phyloP scores from a whole-genome alignment of 2,329 filamentous ascomycete genomes.

The Dothideomycetes sp. region DNA sequence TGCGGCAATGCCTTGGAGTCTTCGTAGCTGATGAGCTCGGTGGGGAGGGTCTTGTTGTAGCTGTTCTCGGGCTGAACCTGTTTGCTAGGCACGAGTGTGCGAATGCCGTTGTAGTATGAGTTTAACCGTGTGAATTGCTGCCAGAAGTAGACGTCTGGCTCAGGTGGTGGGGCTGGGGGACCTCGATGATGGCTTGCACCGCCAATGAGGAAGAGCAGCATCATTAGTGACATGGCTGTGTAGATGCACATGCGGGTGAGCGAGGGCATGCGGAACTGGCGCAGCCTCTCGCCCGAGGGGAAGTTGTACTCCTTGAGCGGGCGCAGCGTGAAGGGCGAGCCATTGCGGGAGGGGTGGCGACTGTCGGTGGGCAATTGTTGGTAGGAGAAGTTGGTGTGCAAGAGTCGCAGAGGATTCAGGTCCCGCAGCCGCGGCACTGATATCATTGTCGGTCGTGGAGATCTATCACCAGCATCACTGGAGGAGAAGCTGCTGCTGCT shows the following conservation, averaged over 20 bases:
- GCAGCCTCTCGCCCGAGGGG: background rate
- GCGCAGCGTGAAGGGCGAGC: slow-evolving; percentile 27
- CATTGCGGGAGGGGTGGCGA: slow-evolving; percentile 16
- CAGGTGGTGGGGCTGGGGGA: background rate
- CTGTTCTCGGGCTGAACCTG: slow-evolving; percentile 35
- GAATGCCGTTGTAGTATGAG: slow-evolving; percentile 38
- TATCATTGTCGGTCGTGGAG: slow-evolving; percentile 13
- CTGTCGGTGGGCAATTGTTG: slow-evolving; percentile 34
- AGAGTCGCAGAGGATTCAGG: slow-evolving; percentile 34
- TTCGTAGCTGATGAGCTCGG: slow-evolving; percentile 16
- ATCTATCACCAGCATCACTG: slow-evolving; percentile 11
- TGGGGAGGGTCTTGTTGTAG: slow-evolving; percentile 28
- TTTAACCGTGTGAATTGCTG: slow-evolving; percentile 33
- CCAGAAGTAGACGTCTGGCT: slow-evolving; percentile 24
- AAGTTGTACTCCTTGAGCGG: slow-evolving; percentile 21
- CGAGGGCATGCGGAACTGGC: slow-evolving; percentile 13
- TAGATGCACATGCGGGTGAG: slow-evolving; percentile 30
- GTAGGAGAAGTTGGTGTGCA: slow-evolving; percentile 33
- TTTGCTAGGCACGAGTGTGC: slow-evolving; percentile 29
- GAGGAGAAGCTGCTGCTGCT: slow-evolving; percentile 8
- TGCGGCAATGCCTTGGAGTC: slow-evolving; percentile 11
- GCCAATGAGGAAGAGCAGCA: slow-evolving; percentile 30
- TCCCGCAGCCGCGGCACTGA: slow-evolving; percentile 24
- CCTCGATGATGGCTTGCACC: slow-evolving; percentile 27
- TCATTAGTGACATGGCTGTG: slow-evolving; percentile 25